Conservation (phyloP, 2,329 filamentous ascomycete species). For the Tricladium varicosporioides region DNA sequence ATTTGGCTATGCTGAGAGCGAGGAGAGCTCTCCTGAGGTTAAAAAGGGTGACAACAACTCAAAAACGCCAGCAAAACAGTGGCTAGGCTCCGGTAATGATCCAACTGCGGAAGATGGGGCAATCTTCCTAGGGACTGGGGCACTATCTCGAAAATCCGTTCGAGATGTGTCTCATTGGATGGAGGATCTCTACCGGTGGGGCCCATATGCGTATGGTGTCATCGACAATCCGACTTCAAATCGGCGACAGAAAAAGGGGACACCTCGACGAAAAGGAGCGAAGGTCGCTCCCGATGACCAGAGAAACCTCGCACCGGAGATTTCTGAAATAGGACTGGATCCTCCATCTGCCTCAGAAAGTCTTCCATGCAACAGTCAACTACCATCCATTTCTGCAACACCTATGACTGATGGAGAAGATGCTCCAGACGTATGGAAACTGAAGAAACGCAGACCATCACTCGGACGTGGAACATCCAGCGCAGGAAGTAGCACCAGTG, state of each 20-base stretch:
- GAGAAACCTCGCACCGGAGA: too few relatives aligned
- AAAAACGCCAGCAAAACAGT: conserved; percentile 42
- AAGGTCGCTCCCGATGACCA: too few relatives aligned
- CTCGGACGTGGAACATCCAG: conserved; percentile 16
- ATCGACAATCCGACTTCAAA: conserved; percentile 72
- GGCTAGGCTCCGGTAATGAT: conserved; percentile 72
- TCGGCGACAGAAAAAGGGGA: conserved; percentile 40
- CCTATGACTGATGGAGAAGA: conserved; percentile 12
- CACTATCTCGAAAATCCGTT: conserved; percentile 68
- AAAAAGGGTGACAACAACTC: conserved; percentile 16
- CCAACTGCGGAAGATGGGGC: conserved; percentile 75
- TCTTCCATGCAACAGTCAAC: neutral
- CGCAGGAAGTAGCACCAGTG: conserved; percentile 25
- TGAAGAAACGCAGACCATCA: conserved; percentile 13
- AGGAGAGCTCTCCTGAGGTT: conserved; percentile 31
- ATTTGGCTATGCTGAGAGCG: conserved; percentile 56
- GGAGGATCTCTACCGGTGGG: conserved; percentile 82
- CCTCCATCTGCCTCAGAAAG: too few relatives aligned
- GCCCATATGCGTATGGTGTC: conserved; percentile 81
- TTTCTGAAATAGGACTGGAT: too few relatives aligned
- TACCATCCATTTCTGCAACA: conserved; percentile 12
- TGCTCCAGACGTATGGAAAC: conserved; percentile 1
- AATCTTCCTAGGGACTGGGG: conserved; percentile 79
- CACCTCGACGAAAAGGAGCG: too few relatives aligned
- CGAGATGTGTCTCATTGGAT: conserved; percentile 79